phyloP scores from a whole-genome alignment of 2,329 filamentous ascomycete genomes.

The Fusarium verticillioides region DNA sequence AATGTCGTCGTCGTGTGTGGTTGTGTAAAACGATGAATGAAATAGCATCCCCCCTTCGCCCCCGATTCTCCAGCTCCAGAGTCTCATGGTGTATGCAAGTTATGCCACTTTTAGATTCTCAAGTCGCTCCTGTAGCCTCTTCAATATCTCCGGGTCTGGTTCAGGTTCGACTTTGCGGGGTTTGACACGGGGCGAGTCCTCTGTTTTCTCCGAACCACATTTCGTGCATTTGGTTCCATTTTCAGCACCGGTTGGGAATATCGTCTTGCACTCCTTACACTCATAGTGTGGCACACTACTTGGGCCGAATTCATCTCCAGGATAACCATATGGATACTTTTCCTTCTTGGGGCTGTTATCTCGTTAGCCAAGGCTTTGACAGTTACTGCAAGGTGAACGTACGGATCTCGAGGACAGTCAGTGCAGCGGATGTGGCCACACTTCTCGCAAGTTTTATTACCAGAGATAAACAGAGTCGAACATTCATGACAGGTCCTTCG shows the following conservation, averaged over 20 bases:
- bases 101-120: slow-evolving; percentile 54
- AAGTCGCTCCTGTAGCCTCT: slow-evolving; percentile 67
- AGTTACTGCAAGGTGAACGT: slow-evolving; percentile 54
- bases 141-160: slow-evolving; percentile 70
- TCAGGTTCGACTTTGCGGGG: slow-evolving; percentile 70
- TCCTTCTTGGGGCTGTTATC: slow-evolving; percentile 68
- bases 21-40: slow-evolving; percentile 24
- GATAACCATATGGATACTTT: slow-evolving; percentile 77
- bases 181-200: slow-evolving; percentile 66
- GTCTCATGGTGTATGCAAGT: neutral
- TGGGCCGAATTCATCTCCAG: slow-evolving; percentile 69
- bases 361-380: slow-evolving; percentile 15
- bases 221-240: slow-evolving; percentile 66
- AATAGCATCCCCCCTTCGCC: slow-evolving; percentile 39
- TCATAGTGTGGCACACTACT: slow-evolving; percentile 64
- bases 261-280: slow-evolving; percentile 71
- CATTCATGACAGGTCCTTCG: slow-evolving; percentile 83
- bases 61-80: slow-evolving; percentile 15
- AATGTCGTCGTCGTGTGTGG: slow-evolving; percentile 26
- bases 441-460: slow-evolving; percentile 70
- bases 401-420: slow-evolving; percentile 84
- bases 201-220: slow-evolving; percentile 71
- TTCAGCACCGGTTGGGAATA: slow-evolving; percentile 63
- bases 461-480: slow-evolving; percentile 67
- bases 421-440: slow-evolving; percentile 82